A percentile compares a stretch with the other conserved stretches of the same genome.
These are phyloP conservation scores for Straminergon stramineum DNA, from an alignment of 225 moss, liverwort and hornwort species.

Conservation along the genomic window DNA sequence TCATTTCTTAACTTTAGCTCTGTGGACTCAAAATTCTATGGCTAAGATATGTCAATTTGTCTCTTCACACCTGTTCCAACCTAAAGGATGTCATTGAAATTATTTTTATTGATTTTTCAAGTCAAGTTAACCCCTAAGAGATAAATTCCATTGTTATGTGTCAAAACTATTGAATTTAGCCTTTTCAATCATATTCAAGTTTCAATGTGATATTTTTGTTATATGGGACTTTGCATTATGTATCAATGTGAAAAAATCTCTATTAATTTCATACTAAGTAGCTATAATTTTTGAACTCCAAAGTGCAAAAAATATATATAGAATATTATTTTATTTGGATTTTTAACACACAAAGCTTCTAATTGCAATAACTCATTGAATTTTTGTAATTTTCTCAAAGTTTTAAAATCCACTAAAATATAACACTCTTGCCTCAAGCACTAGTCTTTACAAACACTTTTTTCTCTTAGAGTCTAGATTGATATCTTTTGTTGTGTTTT, in stretches of 20 bases:
- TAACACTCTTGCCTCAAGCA: not conserved
- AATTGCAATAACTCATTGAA: not conserved
- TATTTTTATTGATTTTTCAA: not conserved
- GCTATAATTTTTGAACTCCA: not conserved
- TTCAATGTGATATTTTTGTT: not conserved
- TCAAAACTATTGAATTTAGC: not conserved
- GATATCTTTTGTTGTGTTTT: not conserved
- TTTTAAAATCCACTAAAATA: not conserved
- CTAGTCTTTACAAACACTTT: not conserved
- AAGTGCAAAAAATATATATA: not conserved
- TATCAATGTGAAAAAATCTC: not conserved
- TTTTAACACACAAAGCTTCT: not conserved
- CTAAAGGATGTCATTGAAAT: not conserved
- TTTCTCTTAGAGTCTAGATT: rapidly evolving
- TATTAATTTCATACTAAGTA: not conserved
- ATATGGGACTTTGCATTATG: not conserved
- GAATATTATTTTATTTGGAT: not conserved
- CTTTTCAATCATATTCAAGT: not conserved
- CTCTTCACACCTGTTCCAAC: not conserved
- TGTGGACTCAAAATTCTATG: not conserved
- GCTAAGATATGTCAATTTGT: not conserved
- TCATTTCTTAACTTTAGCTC: not conserved
- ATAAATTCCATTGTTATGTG: not conserved
- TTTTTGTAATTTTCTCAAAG: not conserved
- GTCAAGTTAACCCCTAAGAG: not conserved